Evolutionary conservation across 331 rosid species (phyloP).

Genomic region (Acacia concinna): DNA sequence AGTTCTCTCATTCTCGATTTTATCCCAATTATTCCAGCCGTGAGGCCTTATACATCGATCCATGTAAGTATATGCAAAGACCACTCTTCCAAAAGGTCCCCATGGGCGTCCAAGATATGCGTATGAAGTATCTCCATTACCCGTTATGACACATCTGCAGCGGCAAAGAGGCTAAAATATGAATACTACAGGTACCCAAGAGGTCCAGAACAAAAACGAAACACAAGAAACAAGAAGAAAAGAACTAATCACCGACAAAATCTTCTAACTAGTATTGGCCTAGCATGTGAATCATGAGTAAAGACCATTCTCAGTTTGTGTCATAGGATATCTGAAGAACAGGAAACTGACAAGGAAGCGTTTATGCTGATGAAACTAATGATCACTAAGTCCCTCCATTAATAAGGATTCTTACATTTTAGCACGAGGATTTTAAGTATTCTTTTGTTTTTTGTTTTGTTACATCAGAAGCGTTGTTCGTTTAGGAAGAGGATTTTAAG

Average conservation of each 20-base stretch:
- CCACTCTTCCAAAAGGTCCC: constrained; percentile 93
- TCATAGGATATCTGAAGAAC: neutral
- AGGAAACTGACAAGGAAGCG: neutral
- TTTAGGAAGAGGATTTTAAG: neutral
- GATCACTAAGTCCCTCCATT: neutral
- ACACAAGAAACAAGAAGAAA: neutral
- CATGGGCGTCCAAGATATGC: constrained; percentile 84
- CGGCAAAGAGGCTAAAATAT: constrained; percentile 21
- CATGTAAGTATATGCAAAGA: constrained; percentile 75
- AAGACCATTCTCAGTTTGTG: neutral
- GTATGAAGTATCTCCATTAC: constrained; percentile 60
- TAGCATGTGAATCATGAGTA: neutral
- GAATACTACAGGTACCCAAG: neutral
- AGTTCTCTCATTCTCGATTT: constrained; percentile 66
- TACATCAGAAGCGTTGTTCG: too few relatives aligned
- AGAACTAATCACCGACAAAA: neutral
- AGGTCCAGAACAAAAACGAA: constrained; percentile 5
- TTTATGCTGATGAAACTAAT: neutral
- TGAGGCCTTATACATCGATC: constrained; percentile 66
- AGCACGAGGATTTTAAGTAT: neutral
- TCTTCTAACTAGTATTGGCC: neutral
- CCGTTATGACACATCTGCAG: constrained; percentile 83
- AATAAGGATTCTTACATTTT: neutral
- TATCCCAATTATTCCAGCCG: constrained; percentile 94
- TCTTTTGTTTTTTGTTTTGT: neutral